Conservation (phyloP, 2,329 filamentous ascomycete genomes). For the Pseudogymnoascus sp. region DNA sequence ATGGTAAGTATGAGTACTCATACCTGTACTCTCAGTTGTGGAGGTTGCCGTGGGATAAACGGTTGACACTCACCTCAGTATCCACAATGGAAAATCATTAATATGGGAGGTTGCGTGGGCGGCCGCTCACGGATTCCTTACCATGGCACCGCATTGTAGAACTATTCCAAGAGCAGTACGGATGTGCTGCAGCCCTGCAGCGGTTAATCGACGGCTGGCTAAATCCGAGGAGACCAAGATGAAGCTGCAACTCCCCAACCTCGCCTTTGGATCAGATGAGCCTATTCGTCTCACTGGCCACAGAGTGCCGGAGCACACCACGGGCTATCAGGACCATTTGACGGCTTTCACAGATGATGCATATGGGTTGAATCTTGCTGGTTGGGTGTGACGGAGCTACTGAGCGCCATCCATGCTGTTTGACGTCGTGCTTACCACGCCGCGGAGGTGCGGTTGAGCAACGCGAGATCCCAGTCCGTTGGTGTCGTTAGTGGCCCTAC, state of each 20-base stretch:
- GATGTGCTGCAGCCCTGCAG: background rate
- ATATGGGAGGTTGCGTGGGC: conserved; percentile 3
- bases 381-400: background rate
- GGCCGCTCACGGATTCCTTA: background rate
- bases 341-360: conserved; percentile 2
- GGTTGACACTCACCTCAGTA: background rate
- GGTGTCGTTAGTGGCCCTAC: background rate
- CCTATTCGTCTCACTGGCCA: background rate
- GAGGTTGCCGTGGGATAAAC: background rate
- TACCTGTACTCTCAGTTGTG: background rate
- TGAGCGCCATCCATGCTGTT: background rate
- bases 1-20: conserved; percentile 6
- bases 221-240: background rate
- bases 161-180: background rate
- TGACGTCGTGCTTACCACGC: conserved; percentile 3
- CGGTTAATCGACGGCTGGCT: background rate
- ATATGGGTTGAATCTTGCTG: background rate
- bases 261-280: conserved; percentile 1
- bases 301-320: conserved; percentile 3
- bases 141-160: background rate
- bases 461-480: background rate
- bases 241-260: background rate
- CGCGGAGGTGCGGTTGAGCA: conserved; percentile 3
- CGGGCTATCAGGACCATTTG: background rate
- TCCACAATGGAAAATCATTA: conserved; percentile 7